Percentiles rank a stretch among this genome's conserved stretches.
Conservation (phyloP, 805 yeast species). For the Saccharomycopsis guyanensis region DNA sequence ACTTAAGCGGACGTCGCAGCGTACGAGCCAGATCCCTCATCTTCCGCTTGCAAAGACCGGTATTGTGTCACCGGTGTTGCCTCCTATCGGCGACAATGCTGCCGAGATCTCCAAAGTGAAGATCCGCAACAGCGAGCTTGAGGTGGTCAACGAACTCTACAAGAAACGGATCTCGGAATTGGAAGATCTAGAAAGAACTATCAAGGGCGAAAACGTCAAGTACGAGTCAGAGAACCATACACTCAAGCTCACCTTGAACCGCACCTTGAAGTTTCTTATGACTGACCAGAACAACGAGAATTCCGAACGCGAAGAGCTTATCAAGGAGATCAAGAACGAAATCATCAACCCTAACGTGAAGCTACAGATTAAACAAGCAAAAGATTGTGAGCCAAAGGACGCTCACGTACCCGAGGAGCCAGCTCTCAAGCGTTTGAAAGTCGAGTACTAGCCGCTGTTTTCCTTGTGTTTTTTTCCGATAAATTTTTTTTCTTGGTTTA, state of each 20-base stretch:
- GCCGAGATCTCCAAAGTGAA: slow-evolving; percentile 40
- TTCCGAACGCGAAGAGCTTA: slow-evolving; percentile 8
- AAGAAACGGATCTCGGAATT: slow-evolving; percentile 76
- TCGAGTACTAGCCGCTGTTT: not conserved
- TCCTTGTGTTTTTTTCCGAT: too few relatives aligned
- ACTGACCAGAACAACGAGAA: slow-evolving; percentile 1
- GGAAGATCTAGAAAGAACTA: slow-evolving; percentile 31
- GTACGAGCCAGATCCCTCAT: not conserved
- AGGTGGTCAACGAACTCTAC: slow-evolving; percentile 82
- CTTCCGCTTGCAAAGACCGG: not conserved
- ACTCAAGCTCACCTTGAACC: slow-evolving; percentile 18
- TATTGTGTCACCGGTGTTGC: slow-evolving; percentile 5
- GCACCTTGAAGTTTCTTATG: slow-evolving; percentile 15
- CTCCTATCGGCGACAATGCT: slow-evolving; percentile 20
- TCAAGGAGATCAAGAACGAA: slow-evolving; percentile 14
- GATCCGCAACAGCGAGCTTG: slow-evolving; percentile 81
- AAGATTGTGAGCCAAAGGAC: not conserved
- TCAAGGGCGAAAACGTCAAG: not conserved
- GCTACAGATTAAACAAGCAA: not conserved
- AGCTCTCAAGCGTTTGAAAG: not conserved
- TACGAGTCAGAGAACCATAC: slow-evolving; percentile 8
- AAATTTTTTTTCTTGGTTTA: too few relatives aligned
- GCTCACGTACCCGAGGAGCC: not conserved
- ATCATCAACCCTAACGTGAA: slow-evolving; percentile 19
- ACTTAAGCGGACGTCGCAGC: slow-evolving; percentile 7